phyloP scores from a whole-genome alignment of 1,284 basidiomycete genomes.

The Ganoderma leucocontextum region DNA sequence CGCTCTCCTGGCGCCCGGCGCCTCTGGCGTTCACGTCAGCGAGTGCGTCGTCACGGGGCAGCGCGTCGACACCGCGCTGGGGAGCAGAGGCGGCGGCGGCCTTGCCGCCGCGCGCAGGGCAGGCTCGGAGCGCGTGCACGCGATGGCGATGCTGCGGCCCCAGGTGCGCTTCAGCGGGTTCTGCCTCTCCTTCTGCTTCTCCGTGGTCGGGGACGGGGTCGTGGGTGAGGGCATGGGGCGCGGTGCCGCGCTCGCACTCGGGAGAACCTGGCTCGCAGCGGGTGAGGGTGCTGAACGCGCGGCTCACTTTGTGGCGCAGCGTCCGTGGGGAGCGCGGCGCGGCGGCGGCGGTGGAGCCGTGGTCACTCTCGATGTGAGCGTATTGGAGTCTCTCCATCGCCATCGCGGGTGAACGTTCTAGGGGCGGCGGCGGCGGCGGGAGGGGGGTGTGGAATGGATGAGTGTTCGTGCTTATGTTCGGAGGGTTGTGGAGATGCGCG shows the following conservation, averaged over 20 bases:
- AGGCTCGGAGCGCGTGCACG: constrained; percentile 8
- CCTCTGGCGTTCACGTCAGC: constrained; percentile 1
- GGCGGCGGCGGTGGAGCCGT: constrained; percentile 8
- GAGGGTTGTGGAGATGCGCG: too few relatives aligned
- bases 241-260: not conserved
- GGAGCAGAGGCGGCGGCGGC: not conserved
- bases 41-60: not conserved
- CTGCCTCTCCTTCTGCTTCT: not conserved
- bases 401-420: not conserved
- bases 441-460: not conserved
- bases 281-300: constrained; percentile 16
- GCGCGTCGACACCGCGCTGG: not conserved
- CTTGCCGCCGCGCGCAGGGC: constrained; percentile 1
- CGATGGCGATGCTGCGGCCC: constrained; percentile 1
- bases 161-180: constrained; percentile 7
- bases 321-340: constrained; percentile 1
- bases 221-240: not conserved
- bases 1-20: too few relatives aligned
- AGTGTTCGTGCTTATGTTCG: not conserved
- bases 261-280: not conserved
- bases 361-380: constrained; percentile 12
- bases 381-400: constrained; percentile 7
- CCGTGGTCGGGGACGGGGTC: not conserved
- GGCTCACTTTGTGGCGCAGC: constrained; percentile 26
- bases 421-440: not conserved